Base-by-base conservation (phyloP, 2,329 filamentous ascomycete genomes). In the Orbilia quercus region DNA sequence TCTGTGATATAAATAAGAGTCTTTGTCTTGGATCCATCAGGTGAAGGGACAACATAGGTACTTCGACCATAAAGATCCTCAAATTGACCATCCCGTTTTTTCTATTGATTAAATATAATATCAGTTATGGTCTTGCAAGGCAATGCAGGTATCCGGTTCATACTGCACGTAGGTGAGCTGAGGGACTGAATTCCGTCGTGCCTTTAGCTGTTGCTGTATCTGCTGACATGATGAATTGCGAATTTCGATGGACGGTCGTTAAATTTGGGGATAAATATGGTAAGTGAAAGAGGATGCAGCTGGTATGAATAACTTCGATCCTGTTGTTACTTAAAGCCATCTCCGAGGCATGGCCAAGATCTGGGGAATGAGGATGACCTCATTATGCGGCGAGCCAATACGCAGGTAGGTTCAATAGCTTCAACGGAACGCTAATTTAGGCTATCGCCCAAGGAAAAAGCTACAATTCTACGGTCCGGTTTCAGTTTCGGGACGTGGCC, bases 61-160 rank as follows among this genome's bases (percentile, higher is more conserved):
- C 57, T 67, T n/a, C 55, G 70, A n/a, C 62, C 62, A n/a, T 16
- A 45, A 22, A 74, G 53, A 38, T 67, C 62, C 50, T 74, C 70
- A 12, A 66, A 57, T 34, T 63, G 67, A 16, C 70, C 70, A 51
- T 62, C 53, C 6, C 62, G 62, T 36, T 42, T 57, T 7, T 18
- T 50, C 70, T 74, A 42, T 11, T n/a, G 45, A 14, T 23, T 20
- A 14, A 5, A 9, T 38, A 20, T n/a, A 44, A 28, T 9, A 9
- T 48, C 6, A 31, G 16, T 16, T n/a, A 25, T 22, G 36, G 5
- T 5, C 20, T 31, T 31, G 11, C 1, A n/a, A 11, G 3, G 1
- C 23, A 22, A 20, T 25, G 28, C 28, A 9, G 9, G 28, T 31
- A 4, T 31, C 28, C 9, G 9, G 9, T 31, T 5, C 22, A 25